Evolutionary conservation across 495 filamentous ascomycete species (phyloP), one percentile per base, ranked within the genome.

Genomic region (Bathelium albidoporum): DNA sequence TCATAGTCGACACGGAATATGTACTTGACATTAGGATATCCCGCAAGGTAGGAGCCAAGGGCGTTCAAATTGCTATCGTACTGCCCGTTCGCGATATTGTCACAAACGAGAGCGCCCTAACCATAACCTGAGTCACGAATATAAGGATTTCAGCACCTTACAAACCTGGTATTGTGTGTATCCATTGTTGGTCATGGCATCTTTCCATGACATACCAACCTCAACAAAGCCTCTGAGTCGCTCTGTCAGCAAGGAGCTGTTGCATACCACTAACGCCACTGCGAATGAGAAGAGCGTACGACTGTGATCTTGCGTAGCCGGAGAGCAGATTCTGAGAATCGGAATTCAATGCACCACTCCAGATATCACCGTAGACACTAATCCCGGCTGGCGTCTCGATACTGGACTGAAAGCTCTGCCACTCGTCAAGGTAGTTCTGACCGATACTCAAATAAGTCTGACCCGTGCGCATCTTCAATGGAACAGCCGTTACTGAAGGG

Each of bases 201-300:
- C 49, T 24, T 55, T 55, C 49, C 49, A 55, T 7, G 22, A 28
- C 49, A 55, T 55, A 55, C 49, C 49, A 29, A 55, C 49, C 49
- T 55, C 49, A 26, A 55, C 49, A 16, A 55, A 55, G 5, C 49
- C 49, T 20, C 49, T 55, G 2, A 11, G 5, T 29, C 24, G 49
- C 11, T 29, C 5, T 1, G 20, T 55, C 16, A 55, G 49, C 49
- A 55, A 20, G 11, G 5, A 20, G 14, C 1, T 0, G 44, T 12
- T 20, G n/a, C n/a, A 20, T 12, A 20, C 1, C 16, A 20, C 10
- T 18, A 49, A 16, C 5, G 10, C 11, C 44, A 49, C 0, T 5
- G n/a, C 10, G 44, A 49, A 16, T 2, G n/a, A 49, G n/a, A 49
- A 5, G n/a, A 20, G 5, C 44, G 22, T 49, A 49, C 44, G 44